phyloP scores from a whole-genome alignment of 2,329 filamentous ascomycete species.

The Aspergillus glaucus region DNA sequence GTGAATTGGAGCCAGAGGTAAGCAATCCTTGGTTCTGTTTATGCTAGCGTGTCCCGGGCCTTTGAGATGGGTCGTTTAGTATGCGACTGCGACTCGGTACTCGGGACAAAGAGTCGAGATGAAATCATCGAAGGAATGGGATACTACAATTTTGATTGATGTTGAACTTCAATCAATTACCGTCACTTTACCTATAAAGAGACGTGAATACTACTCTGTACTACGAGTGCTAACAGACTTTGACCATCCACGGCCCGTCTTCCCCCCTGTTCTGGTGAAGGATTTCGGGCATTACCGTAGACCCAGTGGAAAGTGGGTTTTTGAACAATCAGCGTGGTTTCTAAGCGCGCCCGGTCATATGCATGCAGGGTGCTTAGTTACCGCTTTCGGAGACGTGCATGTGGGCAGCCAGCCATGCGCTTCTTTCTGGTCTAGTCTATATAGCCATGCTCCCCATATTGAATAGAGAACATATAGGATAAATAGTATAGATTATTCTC shows the following conservation, averaged over 20 bases:
- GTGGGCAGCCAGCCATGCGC: too few relatives aligned
- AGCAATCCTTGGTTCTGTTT: not conserved
- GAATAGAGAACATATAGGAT: too few relatives aligned
- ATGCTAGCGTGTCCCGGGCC: not conserved
- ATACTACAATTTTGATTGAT: too few relatives aligned
- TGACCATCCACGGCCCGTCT: conserved; percentile 18
- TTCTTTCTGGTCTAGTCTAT: too few relatives aligned
- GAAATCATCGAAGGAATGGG: too few relatives aligned
- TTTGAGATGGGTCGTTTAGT: not conserved
- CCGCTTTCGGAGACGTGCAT: not conserved
- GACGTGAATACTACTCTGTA: too few relatives aligned
- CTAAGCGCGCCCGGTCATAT: not conserved
- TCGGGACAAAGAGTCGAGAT: too few relatives aligned
- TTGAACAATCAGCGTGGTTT: not conserved
- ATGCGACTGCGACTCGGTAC: too few relatives aligned
- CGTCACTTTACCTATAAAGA: too few relatives aligned
- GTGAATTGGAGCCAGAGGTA: not conserved
- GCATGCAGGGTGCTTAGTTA: not conserved
- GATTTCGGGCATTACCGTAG: conserved; percentile 18
- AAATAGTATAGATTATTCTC: too few relatives aligned
- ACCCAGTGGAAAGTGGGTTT: conserved; percentile 1
- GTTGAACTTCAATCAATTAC: too few relatives aligned
- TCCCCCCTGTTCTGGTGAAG: conserved; percentile 9
- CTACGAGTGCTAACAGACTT: conserved; percentile 1
- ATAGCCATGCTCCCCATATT: too few relatives aligned